Base-by-base conservation (phyloP, 441 rosid genomes). In the Sinapis alba region DNA sequence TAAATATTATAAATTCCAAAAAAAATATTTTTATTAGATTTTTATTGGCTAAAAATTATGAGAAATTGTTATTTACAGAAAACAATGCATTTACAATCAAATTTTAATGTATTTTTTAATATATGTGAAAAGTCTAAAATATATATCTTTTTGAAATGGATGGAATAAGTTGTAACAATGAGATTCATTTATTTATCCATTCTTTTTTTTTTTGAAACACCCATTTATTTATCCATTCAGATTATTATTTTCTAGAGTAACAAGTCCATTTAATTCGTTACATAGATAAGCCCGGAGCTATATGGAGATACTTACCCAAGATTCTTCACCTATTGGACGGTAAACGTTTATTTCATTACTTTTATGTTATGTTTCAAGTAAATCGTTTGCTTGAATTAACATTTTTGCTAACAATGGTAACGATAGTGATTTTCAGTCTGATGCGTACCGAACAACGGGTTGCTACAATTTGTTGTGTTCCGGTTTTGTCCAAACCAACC, bases 391-490 rank as follows among this genome's bases (percentile, higher is more conserved):
- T 65, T 65, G 24, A 47, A 65, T 71, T 65, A 71, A 77, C 72
- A 65, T 54, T 53, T 53, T 27, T 36, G 45, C 66, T 71, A 71
- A 71, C 72, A 32, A 57, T 58, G 72, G 57, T 71, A 24, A 12
- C 53, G 77, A 72, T 72, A 62, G 73, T 78, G 69, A 60, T 67
- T 72, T 78, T 78, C 81, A 78, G 81, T 78, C 81, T 0, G 99
- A 95, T 76, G 96, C 99, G 6, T 95, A 95, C 78, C 99, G 90
- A 75, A 84, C 94, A 51, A 96, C 99, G 0, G 99, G 99, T 21
- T 96, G 99, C 86, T 96, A 96, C 79, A 96, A 96, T 84, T 79
- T 93, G 83, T 75, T 93, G 7, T 96, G 99, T 76, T 91, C 99
- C 6, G 99, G 99, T 20, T 96, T 96, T 50, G 91, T 96, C n/a